Conservation (phyloP, 176 grass and related monocot species). For the Rhynchospora pubera region DNA sequence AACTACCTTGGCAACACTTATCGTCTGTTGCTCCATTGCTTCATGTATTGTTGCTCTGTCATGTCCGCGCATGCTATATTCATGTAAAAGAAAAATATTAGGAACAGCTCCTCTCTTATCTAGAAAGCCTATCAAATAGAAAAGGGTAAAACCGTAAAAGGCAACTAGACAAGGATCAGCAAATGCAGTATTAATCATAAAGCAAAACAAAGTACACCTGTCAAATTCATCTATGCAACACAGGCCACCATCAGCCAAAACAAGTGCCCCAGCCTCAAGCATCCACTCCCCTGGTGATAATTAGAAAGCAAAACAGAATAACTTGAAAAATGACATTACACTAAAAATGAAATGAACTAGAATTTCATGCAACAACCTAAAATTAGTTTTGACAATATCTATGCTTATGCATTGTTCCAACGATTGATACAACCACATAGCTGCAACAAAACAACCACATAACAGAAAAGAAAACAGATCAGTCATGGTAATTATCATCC, state of each 20-base stretch:
- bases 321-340: constrained; percentile 3
- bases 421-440: background rate
- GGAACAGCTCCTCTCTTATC: background rate
- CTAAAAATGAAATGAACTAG: background rate
- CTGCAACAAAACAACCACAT: background rate
- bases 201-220: constrained; percentile 35
- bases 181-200: background rate
- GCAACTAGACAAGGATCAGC: background rate
- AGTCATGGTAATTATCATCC: too few species aligned
- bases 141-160: background rate
- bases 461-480: background rate
- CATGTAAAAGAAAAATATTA: background rate
- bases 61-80: constrained; percentile 81
- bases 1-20: constrained; percentile 88
- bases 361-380: background rate
- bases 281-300: constrained; percentile 77
- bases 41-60: constrained; percentile 99
- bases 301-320: constrained; percentile 6
- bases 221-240: constrained; percentile 99
- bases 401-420: background rate
- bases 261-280: constrained; percentile 95
- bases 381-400: background rate
- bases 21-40: constrained; percentile 99
- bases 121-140: background rate
- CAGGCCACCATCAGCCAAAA: constrained; percentile 91